A percentile compares a stretch with the other conserved stretches of the same genome.
These are phyloP conservation scores for Geosmithia putterillii DNA, from an alignment of 2,329 filamentous ascomycete genomes.

Conservation along the genomic window DNA sequence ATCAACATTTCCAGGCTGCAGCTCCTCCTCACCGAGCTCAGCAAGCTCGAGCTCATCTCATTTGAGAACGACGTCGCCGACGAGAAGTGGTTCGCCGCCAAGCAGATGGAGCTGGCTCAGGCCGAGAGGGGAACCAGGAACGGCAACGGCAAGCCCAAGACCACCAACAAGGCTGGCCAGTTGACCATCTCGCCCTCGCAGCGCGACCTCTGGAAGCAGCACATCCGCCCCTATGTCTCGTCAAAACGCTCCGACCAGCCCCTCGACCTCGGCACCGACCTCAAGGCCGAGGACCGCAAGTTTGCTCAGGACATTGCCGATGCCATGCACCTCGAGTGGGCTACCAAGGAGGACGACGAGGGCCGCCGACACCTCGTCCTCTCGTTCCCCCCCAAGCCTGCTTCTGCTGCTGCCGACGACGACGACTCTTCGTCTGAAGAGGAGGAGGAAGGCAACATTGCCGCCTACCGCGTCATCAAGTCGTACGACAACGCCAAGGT, in stretches of 20 bases:
- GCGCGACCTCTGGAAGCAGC: constrained; percentile 66
- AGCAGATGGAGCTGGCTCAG: constrained; percentile 51
- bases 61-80: constrained; percentile 87
- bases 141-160: constrained; percentile 31
- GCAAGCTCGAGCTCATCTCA: constrained; percentile 80
- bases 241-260: constrained; percentile 48
- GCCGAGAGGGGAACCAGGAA: constrained; percentile 42
- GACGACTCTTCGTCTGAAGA: constrained; percentile 32
- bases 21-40: constrained; percentile 69
- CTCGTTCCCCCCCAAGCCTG: constrained; percentile 30
- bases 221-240: constrained; percentile 71
- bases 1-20: constrained; percentile 78
- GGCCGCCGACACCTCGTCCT: constrained; percentile 40
- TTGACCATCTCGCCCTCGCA: constrained; percentile 69
- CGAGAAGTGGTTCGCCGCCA: constrained; percentile 83
- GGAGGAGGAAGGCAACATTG: constrained; percentile 70
- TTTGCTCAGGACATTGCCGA: constrained; percentile 82
- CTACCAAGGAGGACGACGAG: constrained; percentile 43
- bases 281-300: constrained; percentile 78
- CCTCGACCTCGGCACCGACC: constrained; percentile 59
- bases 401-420: constrained; percentile 52
- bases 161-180: constrained; percentile 43
- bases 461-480: constrained; percentile 74
- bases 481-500: constrained; percentile 85
- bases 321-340: constrained; percentile 43